Evolutionary conservation across 2,329 filamentous ascomycete species (phyloP).

Genomic region (Colletotrichum sp.): DNA sequence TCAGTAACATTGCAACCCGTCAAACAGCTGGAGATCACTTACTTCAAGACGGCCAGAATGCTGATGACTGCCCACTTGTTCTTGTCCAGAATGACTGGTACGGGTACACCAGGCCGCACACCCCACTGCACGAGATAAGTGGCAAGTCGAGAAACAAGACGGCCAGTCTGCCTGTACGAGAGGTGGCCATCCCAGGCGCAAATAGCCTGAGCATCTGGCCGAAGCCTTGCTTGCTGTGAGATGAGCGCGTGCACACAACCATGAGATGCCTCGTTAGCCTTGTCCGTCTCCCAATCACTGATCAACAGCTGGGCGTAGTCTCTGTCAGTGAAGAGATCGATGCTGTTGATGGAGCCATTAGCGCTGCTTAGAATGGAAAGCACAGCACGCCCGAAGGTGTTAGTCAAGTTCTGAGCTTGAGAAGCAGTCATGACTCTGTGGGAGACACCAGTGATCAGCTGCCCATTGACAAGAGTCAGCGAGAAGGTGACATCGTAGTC

Average conservation of each 20-base stretch:
- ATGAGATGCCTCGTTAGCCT: slow-evolving; percentile 41
- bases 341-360: slow-evolving; percentile 44
- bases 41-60: slow-evolving; percentile 72
- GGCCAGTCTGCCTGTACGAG: slow-evolving; percentile 44
- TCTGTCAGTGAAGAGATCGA: slow-evolving; percentile 59
- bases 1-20: slow-evolving; percentile 30
- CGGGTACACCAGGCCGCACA: slow-evolving; percentile 56
- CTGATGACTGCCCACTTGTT: slow-evolving; percentile 71
- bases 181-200: slow-evolving; percentile 51
- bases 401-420: slow-evolving; percentile 53
- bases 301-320: slow-evolving; percentile 60
- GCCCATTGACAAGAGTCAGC: slow-evolving; percentile 44
- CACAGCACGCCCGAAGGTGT: slow-evolving; percentile 59
- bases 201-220: slow-evolving; percentile 44
- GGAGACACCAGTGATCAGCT: slow-evolving; percentile 48
- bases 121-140: slow-evolving; percentile 55
- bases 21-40: slow-evolving; percentile 44
- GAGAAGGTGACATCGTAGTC: slow-evolving; percentile 53
- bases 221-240: slow-evolving; percentile 40
- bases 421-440: slow-evolving; percentile 46
- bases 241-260: slow-evolving; percentile 52
- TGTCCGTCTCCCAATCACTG: slow-evolving; percentile 52
- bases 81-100: slow-evolving; percentile 74
- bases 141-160: slow-evolving; percentile 41
- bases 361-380: slow-evolving; percentile 48